phyloP scores from a whole-genome alignment of 306 rosid species.

The Betula pendula region DNA sequence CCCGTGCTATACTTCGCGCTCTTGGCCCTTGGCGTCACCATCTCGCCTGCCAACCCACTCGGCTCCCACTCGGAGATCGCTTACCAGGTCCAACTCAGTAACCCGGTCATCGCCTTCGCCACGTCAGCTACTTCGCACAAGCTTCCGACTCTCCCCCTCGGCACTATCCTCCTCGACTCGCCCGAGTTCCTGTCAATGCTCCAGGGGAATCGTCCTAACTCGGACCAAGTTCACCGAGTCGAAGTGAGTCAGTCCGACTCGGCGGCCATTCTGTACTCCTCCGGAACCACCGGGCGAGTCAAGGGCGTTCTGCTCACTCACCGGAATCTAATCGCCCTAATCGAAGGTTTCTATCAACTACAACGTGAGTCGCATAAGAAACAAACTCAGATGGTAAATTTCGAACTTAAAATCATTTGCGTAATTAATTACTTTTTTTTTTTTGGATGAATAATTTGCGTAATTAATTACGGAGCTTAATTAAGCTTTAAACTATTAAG shows the following conservation, averaged over 20 bases:
- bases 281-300: constrained; percentile 83
- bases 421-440: too few species aligned
- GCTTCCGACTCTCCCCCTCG: constrained; percentile 29
- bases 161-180: constrained; percentile 62
- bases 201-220: background rate
- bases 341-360: constrained; percentile 31
- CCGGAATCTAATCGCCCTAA: constrained; percentile 55
- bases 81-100: constrained; percentile 51
- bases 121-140: constrained; percentile 37
- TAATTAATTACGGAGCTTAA: too few species aligned
- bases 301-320: constrained; percentile 76
- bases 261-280: constrained; percentile 81
- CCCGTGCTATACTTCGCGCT: constrained; percentile 81
- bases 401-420: too few species aligned
- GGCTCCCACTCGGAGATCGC: constrained; percentile 58
- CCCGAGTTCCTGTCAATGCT: constrained; percentile 66
- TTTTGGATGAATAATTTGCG: too few species aligned
- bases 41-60: constrained; percentile 76
- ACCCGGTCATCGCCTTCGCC: constrained; percentile 68
- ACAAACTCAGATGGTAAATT: background rate
- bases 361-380: background rate
- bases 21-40: constrained; percentile 57
- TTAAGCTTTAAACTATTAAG: too few species aligned
- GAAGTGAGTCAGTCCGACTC: constrained; percentile 49
- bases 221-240: background rate